Evolutionary conservation across 2,329 filamentous ascomycete genomes (phyloP).

Genomic region (Cladosporium austrohemisphaericum): DNA sequence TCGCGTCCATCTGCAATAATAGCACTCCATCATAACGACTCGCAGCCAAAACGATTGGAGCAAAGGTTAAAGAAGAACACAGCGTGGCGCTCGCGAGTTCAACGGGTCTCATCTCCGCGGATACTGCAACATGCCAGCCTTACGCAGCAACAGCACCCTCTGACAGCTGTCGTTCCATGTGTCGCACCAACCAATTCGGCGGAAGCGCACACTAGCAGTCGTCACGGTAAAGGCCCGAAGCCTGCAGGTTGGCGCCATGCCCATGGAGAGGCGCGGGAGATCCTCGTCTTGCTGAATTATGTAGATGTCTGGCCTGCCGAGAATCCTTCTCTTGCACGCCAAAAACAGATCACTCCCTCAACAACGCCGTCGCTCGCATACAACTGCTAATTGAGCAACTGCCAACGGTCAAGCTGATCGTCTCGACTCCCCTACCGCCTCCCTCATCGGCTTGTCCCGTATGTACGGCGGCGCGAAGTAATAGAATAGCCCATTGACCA

Average conservation of each 20-base stretch:
- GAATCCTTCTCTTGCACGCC: too few species aligned
- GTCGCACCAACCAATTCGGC: neutral
- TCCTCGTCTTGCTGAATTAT: neutral
- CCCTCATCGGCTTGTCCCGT: conserved; percentile 14
- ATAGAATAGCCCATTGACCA: conserved; percentile 34
- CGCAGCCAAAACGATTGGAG: too few species aligned
- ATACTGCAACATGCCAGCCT: too few species aligned
- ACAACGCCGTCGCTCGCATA: neutral
- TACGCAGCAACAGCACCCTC: neutral
- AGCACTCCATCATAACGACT: too few species aligned
- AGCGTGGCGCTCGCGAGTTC: too few species aligned
- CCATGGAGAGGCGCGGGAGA: neutral
- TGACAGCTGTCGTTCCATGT: neutral
- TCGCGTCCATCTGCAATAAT: too few species aligned
- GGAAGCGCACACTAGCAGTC: neutral
- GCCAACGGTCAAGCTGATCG: too few species aligned
- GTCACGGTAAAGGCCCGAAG: neutral
- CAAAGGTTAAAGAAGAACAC: too few species aligned
- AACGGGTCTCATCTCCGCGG: too few species aligned
- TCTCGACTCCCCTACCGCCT: neutral
- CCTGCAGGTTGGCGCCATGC: too few species aligned
- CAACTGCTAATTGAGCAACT: neutral
- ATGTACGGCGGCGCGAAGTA: conserved; percentile 24
- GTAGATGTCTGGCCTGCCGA: too few species aligned
- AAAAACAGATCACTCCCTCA: neutral